Conservation (phyloP, 768 basidiomycete species). For the Sistotremastrum suecicum region DNA sequence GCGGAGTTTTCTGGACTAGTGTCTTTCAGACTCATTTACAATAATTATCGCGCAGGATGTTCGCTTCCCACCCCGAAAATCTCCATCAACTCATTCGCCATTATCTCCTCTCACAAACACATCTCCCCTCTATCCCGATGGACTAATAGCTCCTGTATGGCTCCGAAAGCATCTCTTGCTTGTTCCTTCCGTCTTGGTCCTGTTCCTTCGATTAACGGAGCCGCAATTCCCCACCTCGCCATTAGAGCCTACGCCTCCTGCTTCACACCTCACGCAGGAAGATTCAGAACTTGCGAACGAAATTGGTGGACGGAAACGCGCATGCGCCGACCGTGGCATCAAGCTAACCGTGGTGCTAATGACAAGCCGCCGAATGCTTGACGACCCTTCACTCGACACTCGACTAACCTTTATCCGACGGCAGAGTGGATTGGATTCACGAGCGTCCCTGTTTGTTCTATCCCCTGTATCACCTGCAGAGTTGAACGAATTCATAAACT, state of each 20-base stretch:
- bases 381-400: conserved; percentile 71
- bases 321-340: conserved; percentile 70
- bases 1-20: conserved; percentile 8
- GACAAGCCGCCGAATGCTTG: conserved; percentile 78
- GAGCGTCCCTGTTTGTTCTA: conserved; percentile 86
- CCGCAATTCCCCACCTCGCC: conserved; percentile 31
- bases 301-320: conserved; percentile 66
- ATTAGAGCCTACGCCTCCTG: conserved; percentile 37
- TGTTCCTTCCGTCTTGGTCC: conserved; percentile 84
- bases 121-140: conserved; percentile 89
- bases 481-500: conserved; percentile 77
- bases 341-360: conserved; percentile 91
- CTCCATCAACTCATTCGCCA: conserved; percentile 62
- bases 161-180: conserved; percentile 89
- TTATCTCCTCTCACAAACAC: conserved; percentile 83
- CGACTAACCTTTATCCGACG: conserved; percentile 79
- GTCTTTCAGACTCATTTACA: background rate
- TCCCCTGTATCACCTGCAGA: conserved; percentile 83
- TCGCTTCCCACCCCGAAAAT: conserved; percentile 82
- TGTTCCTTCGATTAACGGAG: conserved; percentile 80
- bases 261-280: conserved; percentile 41
- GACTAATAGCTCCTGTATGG: conserved; percentile 96
- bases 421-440: conserved; percentile 79
- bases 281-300: conserved; percentile 73
- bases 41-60: conserved; percentile 29